Evolutionary conservation across 495 filamentous ascomycete species (phyloP).

Genomic region (Penicillium fimorum): DNA sequence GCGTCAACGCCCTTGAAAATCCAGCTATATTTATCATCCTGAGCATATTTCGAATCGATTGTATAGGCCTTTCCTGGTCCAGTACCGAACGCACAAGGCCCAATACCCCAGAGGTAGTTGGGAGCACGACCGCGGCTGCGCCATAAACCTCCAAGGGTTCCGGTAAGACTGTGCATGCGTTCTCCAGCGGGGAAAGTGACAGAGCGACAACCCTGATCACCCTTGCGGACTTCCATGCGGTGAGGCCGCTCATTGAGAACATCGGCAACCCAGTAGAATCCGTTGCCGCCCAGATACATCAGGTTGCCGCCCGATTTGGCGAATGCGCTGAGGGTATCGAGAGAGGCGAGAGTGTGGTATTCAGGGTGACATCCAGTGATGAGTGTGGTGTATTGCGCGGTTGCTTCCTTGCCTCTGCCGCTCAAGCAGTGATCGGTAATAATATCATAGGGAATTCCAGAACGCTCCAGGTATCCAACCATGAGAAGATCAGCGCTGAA

Average conservation of each 20-base stretch:
- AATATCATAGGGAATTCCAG: conserved; percentile 27
- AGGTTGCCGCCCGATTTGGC: conserved; percentile 19
- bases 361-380: background rate
- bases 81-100: conserved; percentile 27
- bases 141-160: conserved; percentile 28
- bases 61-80: conserved; percentile 19
- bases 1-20: background rate
- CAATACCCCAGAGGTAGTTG: conserved; percentile 28
- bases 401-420: conserved; percentile 14
- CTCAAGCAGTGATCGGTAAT: conserved; percentile 34
- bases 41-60: background rate
- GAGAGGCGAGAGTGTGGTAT: conserved; percentile 6
- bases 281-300: conserved; percentile 35
- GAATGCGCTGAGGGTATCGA: conserved; percentile 19
- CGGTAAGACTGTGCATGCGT: conserved; percentile 15
- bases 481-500: conserved; percentile 32
- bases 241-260: conserved; percentile 14
- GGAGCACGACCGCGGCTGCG: conserved; percentile 29
- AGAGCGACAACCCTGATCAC: conserved; percentile 28
- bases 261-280: conserved; percentile 26
- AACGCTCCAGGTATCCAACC: conserved; percentile 27
- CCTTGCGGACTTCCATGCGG: conserved; percentile 33
- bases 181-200: conserved; percentile 26
- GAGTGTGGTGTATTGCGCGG: background rate
- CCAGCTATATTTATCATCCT: background rate